These are phyloP conservation scores for Volutella citrinella DNA, from an alignment of 2,329 filamentous ascomycete species.

Conservation along the genomic window DNA sequence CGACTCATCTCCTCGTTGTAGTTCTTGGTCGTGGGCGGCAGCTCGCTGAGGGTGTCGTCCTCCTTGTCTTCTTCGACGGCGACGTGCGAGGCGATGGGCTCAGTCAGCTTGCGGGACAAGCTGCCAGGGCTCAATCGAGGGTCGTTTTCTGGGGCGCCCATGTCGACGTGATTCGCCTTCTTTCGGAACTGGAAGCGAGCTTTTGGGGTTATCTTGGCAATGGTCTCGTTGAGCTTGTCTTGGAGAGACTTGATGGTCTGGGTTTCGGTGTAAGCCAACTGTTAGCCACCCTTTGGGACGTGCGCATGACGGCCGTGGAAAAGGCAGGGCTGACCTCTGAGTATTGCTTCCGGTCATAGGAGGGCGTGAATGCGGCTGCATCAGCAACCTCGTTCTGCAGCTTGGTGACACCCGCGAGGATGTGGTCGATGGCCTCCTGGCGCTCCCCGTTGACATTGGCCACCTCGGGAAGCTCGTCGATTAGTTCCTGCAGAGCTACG, in stretches of 20 bases:
- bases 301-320: not conserved
- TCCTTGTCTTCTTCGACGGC: slow-evolving; percentile 15
- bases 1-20: slow-evolving; percentile 57
- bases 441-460: slow-evolving; percentile 68
- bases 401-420: slow-evolving; percentile 73
- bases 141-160: slow-evolving; percentile 42
- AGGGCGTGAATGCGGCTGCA: slow-evolving; percentile 75
- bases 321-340: slow-evolving; percentile 66
- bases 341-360: slow-evolving; percentile 87
- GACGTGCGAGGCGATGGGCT: slow-evolving; percentile 5
- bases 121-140: slow-evolving; percentile 39
- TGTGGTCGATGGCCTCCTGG: slow-evolving; percentile 75
- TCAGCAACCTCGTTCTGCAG: slow-evolving; percentile 84
- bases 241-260: slow-evolving; percentile 77
- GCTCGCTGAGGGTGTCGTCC: slow-evolving; percentile 35
- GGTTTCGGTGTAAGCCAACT: slow-evolving; percentile 1
- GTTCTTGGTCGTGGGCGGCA: slow-evolving; percentile 41
- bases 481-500: slow-evolving; percentile 76
- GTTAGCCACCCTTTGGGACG: no score
- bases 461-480: slow-evolving; percentile 63
- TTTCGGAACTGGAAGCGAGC: slow-evolving; percentile 79
- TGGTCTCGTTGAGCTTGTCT: slow-evolving; percentile 71
- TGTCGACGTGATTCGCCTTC: slow-evolving; percentile 35
- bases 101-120: slow-evolving; percentile 21
- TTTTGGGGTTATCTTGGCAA: slow-evolving; percentile 66